Evolutionary conservation across 352 stramenopile genomes (phyloP).

Genomic region (Globisporangium okanoganense): DNA sequence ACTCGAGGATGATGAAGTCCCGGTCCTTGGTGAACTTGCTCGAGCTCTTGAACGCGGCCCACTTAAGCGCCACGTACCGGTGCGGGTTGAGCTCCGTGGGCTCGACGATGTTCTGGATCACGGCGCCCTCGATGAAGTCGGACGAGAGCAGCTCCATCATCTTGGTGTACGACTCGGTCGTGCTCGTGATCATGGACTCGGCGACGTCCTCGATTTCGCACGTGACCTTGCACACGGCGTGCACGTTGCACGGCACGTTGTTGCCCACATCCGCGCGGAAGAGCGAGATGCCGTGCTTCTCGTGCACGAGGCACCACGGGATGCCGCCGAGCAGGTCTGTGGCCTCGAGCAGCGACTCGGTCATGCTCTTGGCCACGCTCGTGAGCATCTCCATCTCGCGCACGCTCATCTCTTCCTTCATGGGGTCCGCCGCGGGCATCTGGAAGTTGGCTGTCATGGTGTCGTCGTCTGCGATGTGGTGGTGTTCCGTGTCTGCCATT

Average conservation of each 20-base stretch:
- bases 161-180: slow-evolving; percentile 74
- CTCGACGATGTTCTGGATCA: slow-evolving; percentile 79
- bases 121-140: slow-evolving; percentile 79
- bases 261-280: slow-evolving; percentile 60
- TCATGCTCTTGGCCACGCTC: slow-evolving; percentile 78
- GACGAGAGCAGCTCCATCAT: slow-evolving; percentile 86
- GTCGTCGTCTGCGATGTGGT: background rate
- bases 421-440: background rate
- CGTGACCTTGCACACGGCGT: slow-evolving; percentile 79
- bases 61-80: slow-evolving; percentile 83
- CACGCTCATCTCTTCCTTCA: slow-evolving; percentile 27
- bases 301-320: slow-evolving; percentile 69
- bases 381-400: slow-evolving; percentile 71
- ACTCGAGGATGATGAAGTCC: slow-evolving; percentile 83
- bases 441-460: background rate
- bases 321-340: slow-evolving; percentile 72
- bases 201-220: slow-evolving; percentile 80
- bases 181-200: slow-evolving; percentile 76
- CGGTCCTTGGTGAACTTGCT: slow-evolving; percentile 74
- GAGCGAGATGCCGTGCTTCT: slow-evolving; percentile 82
- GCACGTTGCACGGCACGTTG: slow-evolving; percentile 80
- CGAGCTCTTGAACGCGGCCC: slow-evolving; percentile 83
- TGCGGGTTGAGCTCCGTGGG: slow-evolving; percentile 58
- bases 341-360: slow-evolving; percentile 63
- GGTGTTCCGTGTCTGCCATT: background rate